Evolutionary conservation across 192 early-diverging fungal species (phyloP), one percentile per base, ranked within the genome.

Genomic region (Coemansia sp.): DNA sequence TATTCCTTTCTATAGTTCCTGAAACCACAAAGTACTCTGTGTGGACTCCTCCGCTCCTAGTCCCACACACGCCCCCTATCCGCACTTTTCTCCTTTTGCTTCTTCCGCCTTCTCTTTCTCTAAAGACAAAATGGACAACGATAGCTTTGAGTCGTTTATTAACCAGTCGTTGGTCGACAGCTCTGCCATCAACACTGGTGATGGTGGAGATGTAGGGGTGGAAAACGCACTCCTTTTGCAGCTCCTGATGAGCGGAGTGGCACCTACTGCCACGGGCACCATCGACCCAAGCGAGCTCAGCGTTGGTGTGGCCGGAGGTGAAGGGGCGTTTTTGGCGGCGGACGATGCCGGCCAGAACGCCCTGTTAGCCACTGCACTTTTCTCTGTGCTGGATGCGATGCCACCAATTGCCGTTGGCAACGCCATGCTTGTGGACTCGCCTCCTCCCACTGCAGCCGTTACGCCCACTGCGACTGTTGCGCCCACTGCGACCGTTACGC

Each of bases 131-230:
- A 70, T 70, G 69, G 70, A 72, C 58, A 62, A 66, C 38, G 67
- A 74, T 23, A 69, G 55, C 45, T 75, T 81, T 61, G 66, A 73
- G 45, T 62, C 78, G 4, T 81, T 69, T 62, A 81, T 81, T 37
- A 73, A 75, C 64, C 78, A 75, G 70, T 70, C 70, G 34, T 64
- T 81, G n/a, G 67, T 81, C 31, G 78, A 81, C 74, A 62, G 15
- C 63, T 31, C 62, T 62, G 27, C 64, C 42, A 29, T 65, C 5
- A 29, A 45, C n/a, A 41, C 42, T 45, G 37, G 19, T 36, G 23
- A 27, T 32, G 68, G 48, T 45, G 50, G 32, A 4, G 38, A 42
- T 17, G 29, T 15, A 9, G 53, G 38, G 2, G 27, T 69, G 23
- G 59, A 67, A 14, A 81, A 64, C 70, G 78, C 75, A 48, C 63